Evolutionary conservation across 2,329 filamentous ascomycete genomes (phyloP), one percentile per base, ranked within the genome.

Genomic region (Fusarium bactridioides): DNA sequence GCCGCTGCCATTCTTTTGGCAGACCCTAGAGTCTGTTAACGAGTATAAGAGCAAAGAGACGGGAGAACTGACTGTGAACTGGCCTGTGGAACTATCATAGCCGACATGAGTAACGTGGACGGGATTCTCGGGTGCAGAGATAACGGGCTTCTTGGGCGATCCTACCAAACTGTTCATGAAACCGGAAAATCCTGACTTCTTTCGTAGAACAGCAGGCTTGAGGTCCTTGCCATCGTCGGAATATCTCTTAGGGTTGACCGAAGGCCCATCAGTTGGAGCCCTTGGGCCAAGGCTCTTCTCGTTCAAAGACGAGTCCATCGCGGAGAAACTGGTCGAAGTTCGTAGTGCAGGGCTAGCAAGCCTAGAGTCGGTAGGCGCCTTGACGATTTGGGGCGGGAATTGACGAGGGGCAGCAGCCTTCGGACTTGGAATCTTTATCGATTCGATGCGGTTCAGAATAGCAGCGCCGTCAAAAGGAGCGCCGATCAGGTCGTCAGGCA

Each of bases 101-200:
- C 95, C 95, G 74, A 99, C 96, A 82, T 99, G 96, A 64, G 95
- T 98, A 77, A 99, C 94, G 83, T 98, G 96, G 67, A 98, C 94
- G 54, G 96, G 96, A 78, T 99, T 98, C 82, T 97, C 95, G 61
- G 96, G 96, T 41, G 94, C 94, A n/a, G 96, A 98, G 78, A 99
- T 99, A 82, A 95, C 90, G 51, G 96, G 94, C 73, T 94, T 94
- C 82, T 95, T 93, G 59, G 93, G 94, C 40, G 94, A 95, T 74
- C 93, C 93, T 66, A 97, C 91, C 68, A 92, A 80, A 80, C 92
- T 95, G 81, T 91, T 95, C 86, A 97, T 91, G 78, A 97, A 94
- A 75, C 91, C 93, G 21, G 93, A 94, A 79, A 97, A 94, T 65
- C 93, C 94, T 57, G 93, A 93, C 85, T 97, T 97, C 85, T 97